A percentile compares a stretch with the other conserved stretches of the same genome.
Evolutionary conservation across 2,329 filamentous ascomycete species (phyloP).

Genomic region (Alternaria hordeiaustralica): DNA sequence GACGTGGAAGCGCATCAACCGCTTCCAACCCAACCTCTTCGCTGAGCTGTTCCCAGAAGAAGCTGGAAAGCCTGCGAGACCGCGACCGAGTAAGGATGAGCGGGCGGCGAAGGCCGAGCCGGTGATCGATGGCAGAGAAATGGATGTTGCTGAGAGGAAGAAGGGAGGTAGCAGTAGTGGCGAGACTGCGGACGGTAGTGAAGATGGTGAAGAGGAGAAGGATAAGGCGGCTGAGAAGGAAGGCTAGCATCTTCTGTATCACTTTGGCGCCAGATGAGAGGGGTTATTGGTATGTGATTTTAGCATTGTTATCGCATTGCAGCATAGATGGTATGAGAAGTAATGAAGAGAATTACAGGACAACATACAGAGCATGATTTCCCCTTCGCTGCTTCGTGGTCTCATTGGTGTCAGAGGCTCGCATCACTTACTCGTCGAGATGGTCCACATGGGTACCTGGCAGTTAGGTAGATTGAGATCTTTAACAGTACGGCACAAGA

Average conservation of each 20-base stretch:
- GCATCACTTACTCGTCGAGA: background rate
- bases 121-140: conserved; percentile 11
- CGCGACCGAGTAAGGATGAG: conserved; percentile 27
- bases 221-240: conserved; percentile 21
- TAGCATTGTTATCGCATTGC: background rate
- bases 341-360: background rate
- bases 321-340: background rate
- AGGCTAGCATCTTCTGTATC: conserved; percentile 10
- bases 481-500: background rate
- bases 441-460: background rate
- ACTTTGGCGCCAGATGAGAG: background rate
- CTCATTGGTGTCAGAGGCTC: background rate
- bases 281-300: background rate
- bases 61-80: conserved; percentile 38
- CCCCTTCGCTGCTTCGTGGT: background rate
- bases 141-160: conserved; percentile 13
- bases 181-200: background rate
- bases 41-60: conserved; percentile 64
- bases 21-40: conserved; percentile 67
- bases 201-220: conserved; percentile 5
- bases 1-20: conserved; percentile 65
- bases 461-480: background rate
- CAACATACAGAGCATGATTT: background rate
- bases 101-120: conserved; percentile 12
- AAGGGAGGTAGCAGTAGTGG: background rate